These are phyloP conservation scores for Raphanus hybrid DNA, from an alignment of 441 rosid genomes.

Conservation along the genomic window DNA sequence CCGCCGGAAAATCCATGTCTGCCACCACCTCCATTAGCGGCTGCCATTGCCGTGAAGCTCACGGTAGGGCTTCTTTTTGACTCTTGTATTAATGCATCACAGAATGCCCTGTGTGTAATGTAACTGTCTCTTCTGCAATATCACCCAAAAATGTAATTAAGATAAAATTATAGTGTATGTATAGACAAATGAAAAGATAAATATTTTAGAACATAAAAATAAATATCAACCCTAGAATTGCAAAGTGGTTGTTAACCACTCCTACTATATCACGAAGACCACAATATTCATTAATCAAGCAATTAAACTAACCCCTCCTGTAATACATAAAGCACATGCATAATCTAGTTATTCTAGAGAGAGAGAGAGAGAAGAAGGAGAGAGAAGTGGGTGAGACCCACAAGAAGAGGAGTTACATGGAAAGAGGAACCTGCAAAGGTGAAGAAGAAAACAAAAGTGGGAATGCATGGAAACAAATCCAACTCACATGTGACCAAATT, in stretches of 20 bases:
- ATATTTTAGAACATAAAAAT: not conserved
- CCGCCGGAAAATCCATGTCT: too few relatives aligned
- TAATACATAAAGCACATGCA: constrained; percentile 10
- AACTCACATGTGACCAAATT: constrained; percentile 48
- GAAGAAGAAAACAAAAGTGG: constrained; percentile 45
- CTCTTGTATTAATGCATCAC: too few relatives aligned
- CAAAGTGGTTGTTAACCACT: constrained; percentile 39
- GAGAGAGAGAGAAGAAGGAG: not conserved
- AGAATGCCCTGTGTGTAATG: too few relatives aligned
- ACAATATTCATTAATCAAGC: constrained; percentile 19
- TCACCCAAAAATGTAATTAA: too few relatives aligned
- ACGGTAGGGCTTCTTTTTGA: too few relatives aligned
- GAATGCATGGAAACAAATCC: constrained; percentile 46
- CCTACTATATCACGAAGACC: constrained; percentile 26
- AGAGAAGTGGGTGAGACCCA: constrained; percentile 29
- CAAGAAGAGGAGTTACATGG: constrained; percentile 45
- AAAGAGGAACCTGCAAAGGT: constrained; percentile 43
- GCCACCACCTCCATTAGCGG: too few relatives aligned
- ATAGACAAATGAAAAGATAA: not conserved
- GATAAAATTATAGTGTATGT: too few relatives aligned
- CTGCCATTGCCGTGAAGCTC: too few relatives aligned
- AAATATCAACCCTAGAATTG: constrained; percentile 21
- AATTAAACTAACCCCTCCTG: constrained; percentile 34
- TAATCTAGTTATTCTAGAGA: not conserved
- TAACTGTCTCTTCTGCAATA: too few relatives aligned